phyloP scores from a whole-genome alignment of 305 asterid species.

The Plantago lanceolata region DNA sequence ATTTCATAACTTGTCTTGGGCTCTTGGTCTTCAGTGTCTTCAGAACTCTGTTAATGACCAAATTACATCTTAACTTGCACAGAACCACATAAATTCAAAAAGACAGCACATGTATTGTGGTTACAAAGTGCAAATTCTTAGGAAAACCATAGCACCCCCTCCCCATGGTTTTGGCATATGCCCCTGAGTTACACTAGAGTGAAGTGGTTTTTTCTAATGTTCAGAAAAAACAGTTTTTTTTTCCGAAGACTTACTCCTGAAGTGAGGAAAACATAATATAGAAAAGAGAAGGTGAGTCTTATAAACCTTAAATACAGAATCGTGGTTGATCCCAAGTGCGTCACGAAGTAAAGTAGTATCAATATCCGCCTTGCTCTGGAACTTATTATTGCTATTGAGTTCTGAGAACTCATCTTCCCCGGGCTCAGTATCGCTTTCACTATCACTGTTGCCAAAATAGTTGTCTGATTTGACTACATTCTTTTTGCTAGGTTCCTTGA shows the following conservation, averaged over 20 bases:
- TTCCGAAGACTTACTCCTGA: too few species aligned
- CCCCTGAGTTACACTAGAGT: too few species aligned
- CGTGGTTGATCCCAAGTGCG: conserved; percentile 51
- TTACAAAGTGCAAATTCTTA: too few species aligned
- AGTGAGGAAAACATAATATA: not conserved
- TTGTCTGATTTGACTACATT: conserved; percentile 34
- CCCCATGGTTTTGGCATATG: too few species aligned
- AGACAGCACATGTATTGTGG: not conserved
- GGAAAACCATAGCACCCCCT: too few species aligned
- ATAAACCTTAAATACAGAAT: conserved; percentile 64
- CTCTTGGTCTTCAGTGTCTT: conserved; percentile 45
- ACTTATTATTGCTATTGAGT: conserved; percentile 29
- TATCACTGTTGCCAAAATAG: conserved; percentile 65
- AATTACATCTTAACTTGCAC: conserved; percentile 9
- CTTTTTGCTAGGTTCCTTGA: conserved; percentile 36
- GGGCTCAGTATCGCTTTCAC: conserved; percentile 53
- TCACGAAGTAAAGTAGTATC: conserved; percentile 63
- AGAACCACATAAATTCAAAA: conserved; percentile 12
- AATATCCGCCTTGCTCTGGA: conserved; percentile 43
- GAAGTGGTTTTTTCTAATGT: too few species aligned
- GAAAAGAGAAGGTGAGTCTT: conserved; percentile 12
- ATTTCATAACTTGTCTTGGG: conserved; percentile 64
- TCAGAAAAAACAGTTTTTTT: too few species aligned
- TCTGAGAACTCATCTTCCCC: conserved; percentile 37
- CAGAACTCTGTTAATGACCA: conserved; percentile 46